Conservation (phyloP, 2,329 filamentous ascomycete genomes). For the Clonostachys sp. region DNA sequence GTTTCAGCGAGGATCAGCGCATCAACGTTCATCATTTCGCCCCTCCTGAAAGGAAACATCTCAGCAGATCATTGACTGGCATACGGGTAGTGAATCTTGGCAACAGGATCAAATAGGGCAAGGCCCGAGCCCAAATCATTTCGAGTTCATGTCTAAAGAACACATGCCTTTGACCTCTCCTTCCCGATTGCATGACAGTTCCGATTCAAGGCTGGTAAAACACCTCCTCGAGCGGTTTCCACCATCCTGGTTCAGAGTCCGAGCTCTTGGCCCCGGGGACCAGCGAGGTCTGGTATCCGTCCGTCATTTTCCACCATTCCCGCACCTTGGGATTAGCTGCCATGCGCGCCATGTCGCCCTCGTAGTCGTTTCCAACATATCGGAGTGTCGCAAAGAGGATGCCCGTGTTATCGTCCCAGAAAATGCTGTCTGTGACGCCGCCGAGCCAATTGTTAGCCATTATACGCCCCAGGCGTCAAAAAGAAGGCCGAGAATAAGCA, state of each 20-base stretch:
- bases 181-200: no score
- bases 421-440: conserved; percentile 61
- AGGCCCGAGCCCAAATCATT: no score
- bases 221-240: conserved; percentile 65
- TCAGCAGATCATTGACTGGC: no score
- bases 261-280: conserved; percentile 56
- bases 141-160: no score
- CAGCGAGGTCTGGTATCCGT: conserved; percentile 65
- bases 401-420: conserved; percentile 56
- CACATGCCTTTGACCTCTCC: no score
- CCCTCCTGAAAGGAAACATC: no score
- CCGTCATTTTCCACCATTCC: conserved; percentile 80
- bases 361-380: conserved; percentile 70
- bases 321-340: conserved; percentile 65
- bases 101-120: no score
- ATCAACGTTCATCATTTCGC: no score
- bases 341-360: conserved; percentile 74
- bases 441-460: background rate
- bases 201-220: conserved; percentile 45
- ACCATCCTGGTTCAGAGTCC: conserved; percentile 59
- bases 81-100: no score
- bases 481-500: background rate
- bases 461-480: no score
- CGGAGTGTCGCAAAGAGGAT: conserved; percentile 75
- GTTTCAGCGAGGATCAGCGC: no score